Conservation (phyloP, 1,284 basidiomycete genomes). For the Marasmius oreades region DNA sequence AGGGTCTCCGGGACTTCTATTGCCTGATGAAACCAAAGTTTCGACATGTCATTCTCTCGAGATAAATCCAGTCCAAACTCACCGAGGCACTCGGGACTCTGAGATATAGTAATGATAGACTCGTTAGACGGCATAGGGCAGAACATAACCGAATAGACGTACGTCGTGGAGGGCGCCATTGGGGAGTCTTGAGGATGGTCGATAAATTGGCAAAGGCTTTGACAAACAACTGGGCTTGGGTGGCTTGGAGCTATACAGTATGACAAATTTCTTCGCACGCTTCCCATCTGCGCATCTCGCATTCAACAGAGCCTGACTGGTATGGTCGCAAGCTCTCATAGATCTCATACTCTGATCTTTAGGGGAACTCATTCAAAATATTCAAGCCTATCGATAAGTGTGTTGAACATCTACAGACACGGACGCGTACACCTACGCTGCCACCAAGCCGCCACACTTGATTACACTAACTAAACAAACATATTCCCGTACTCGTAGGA, state of each 20-base stretch:
- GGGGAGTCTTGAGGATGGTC: conserved; percentile 41
- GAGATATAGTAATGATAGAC: conserved; percentile 17
- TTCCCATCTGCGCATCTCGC: neutral
- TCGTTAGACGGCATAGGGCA: neutral
- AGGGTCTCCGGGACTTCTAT: conserved; percentile 97
- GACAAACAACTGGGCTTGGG: conserved; percentile 14
- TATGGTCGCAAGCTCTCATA: too few relatives aligned
- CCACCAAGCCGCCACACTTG: too few relatives aligned
- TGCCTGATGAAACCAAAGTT: conserved; percentile 42
- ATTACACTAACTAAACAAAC: too few relatives aligned
- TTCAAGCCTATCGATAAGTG: too few relatives aligned
- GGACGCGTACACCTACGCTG: too few relatives aligned
- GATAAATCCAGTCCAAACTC: conserved; percentile 30
- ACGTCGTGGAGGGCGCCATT: conserved; percentile 72
- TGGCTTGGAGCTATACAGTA: conserved; percentile 45
- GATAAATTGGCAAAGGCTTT: neutral
- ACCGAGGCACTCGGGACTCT: conserved; percentile 74
- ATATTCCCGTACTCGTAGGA: too few relatives aligned
- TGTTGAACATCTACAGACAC: too few relatives aligned
- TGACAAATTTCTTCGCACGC: conserved; percentile 38
- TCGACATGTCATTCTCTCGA: conserved; percentile 16
- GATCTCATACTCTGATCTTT: too few relatives aligned
- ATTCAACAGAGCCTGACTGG: too few relatives aligned
- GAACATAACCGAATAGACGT: conserved; percentile 29
- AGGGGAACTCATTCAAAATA: too few relatives aligned